Evolutionary conservation across 208 protist genomes (phyloP).

Genomic region (Leishmania gerbilli): DNA sequence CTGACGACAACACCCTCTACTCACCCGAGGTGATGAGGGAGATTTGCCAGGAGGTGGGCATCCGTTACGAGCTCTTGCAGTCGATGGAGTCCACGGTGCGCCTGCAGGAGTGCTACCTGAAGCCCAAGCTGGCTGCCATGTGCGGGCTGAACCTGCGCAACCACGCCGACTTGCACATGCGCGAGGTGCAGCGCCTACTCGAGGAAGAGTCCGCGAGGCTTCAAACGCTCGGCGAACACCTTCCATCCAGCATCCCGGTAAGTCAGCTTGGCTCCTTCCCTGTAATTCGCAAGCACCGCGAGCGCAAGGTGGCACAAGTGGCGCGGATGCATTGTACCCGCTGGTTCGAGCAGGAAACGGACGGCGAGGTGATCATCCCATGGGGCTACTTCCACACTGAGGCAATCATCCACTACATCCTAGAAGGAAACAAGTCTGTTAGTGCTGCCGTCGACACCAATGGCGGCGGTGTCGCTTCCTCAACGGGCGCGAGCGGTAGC

Average conservation of each 20-base stretch:
- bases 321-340: slow-evolving; percentile 68
- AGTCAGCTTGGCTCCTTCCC: slow-evolving; percentile 70
- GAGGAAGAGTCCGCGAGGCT: slow-evolving; percentile 57
- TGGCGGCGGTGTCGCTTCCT: background rate
- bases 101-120: slow-evolving; percentile 90
- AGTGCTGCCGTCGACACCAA: too few species aligned
- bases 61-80: slow-evolving; percentile 63
- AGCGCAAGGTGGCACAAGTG: slow-evolving; percentile 72
- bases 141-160: slow-evolving; percentile 78
- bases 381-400: slow-evolving; percentile 89
- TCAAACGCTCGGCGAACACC: slow-evolving; percentile 33
- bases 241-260: slow-evolving; percentile 61
- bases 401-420: slow-evolving; percentile 78
- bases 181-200: slow-evolving; percentile 75
- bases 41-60: slow-evolving; percentile 82
- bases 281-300: slow-evolving; percentile 62
- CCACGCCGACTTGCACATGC: slow-evolving; percentile 82
- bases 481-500: background rate
- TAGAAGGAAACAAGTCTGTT: slow-evolving; percentile 51
- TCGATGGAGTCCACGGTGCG: slow-evolving; percentile 55
- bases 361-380: slow-evolving; percentile 87
- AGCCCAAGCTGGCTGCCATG: slow-evolving; percentile 87
- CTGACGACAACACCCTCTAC: slow-evolving; percentile 85
- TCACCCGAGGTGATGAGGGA: slow-evolving; percentile 57
- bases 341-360: slow-evolving; percentile 69